Evolutionary conservation across 1,284 basidiomycete species (phyloP).

Genomic region (Coniferiporia weirii): DNA sequence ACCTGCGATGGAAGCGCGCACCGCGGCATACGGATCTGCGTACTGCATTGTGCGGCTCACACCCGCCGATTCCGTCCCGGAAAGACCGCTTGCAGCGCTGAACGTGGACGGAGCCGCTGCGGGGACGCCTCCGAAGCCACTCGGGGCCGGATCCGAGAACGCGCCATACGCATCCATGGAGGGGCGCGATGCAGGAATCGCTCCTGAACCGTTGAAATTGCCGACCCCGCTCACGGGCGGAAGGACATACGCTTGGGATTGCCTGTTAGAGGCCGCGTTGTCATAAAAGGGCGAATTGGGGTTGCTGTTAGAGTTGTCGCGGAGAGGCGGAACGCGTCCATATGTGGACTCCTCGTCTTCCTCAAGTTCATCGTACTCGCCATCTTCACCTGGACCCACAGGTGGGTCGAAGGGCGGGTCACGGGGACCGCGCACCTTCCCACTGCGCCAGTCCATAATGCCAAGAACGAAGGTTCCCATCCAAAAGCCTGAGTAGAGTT

Average conservation of each 20-base stretch:
- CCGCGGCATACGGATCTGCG: conserved; percentile 75
- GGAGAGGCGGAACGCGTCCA: conserved; percentile 26
- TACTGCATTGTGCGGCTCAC: conserved; percentile 87
- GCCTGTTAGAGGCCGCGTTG: conserved; percentile 35
- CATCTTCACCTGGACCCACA: conserved; percentile 36
- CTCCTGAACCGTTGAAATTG: conserved; percentile 28
- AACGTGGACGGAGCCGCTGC: conserved; percentile 25
- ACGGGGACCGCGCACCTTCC: conserved; percentile 51
- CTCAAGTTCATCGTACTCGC: conserved; percentile 38
- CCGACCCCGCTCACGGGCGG: conserved; percentile 27
- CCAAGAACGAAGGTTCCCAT: conserved; percentile 54
- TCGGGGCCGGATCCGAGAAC: conserved; percentile 76
- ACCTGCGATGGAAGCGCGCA: conserved; percentile 48
- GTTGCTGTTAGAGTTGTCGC: conserved; percentile 32
- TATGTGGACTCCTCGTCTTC: conserved; percentile 48
- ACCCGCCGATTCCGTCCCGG: conserved; percentile 37
- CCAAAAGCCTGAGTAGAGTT: conserved; percentile 52
- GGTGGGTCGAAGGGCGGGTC: conserved; percentile 68
- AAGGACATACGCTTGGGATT: conserved; percentile 29
- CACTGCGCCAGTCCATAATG: conserved; percentile 68
- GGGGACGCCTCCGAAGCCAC: conserved; percentile 46
- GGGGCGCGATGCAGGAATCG: conserved; percentile 40
- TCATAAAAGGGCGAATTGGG: conserved; percentile 50
- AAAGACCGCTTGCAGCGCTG: conserved; percentile 22
- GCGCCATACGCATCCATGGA: conserved; percentile 85